Conservation (phyloP, 2,329 filamentous ascomycete species). For the Talaromyces sp. region DNA sequence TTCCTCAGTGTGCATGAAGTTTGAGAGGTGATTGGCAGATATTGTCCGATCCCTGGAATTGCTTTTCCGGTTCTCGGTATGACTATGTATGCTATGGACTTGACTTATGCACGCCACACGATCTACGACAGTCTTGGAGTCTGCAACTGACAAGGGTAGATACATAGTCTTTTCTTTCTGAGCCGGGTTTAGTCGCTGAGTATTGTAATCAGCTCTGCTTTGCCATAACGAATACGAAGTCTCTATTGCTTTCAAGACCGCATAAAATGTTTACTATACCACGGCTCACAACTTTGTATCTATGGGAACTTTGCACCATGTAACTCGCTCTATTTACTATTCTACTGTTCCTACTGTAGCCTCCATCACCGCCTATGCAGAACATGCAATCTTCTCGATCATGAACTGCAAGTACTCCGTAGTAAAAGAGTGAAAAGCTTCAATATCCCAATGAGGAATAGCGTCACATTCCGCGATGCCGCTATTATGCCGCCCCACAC, state of each 20-base stretch:
- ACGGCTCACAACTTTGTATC: neutral
- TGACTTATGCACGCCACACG: constrained; percentile 3
- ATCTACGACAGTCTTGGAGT: neutral
- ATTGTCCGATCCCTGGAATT: neutral
- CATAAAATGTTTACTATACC: neutral
- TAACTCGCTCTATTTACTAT: neutral
- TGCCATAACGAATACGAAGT: too few species aligned
- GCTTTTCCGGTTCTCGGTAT: neutral
- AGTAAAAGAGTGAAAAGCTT: neutral
- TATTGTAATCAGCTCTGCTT: neutral
- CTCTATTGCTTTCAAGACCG: neutral
- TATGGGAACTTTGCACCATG: neutral
- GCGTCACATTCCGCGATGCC: neutral
- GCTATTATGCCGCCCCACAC: constrained; percentile 14
- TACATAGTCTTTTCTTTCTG: neutral
- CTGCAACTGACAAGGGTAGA: neutral
- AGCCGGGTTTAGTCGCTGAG: neutral
- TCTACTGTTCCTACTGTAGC: neutral
- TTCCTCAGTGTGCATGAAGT: neutral
- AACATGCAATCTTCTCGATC: neutral
- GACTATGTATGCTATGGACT: neutral
- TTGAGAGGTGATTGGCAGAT: neutral
- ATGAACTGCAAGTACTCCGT: neutral
- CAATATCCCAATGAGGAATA: neutral
- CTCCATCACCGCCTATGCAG: neutral